Percentiles rank a stretch among this genome's conserved stretches.
These are phyloP conservation scores for Globisporangium solare DNA, from an alignment of 352 stramenopile genomes.

Conservation along the genomic window DNA sequence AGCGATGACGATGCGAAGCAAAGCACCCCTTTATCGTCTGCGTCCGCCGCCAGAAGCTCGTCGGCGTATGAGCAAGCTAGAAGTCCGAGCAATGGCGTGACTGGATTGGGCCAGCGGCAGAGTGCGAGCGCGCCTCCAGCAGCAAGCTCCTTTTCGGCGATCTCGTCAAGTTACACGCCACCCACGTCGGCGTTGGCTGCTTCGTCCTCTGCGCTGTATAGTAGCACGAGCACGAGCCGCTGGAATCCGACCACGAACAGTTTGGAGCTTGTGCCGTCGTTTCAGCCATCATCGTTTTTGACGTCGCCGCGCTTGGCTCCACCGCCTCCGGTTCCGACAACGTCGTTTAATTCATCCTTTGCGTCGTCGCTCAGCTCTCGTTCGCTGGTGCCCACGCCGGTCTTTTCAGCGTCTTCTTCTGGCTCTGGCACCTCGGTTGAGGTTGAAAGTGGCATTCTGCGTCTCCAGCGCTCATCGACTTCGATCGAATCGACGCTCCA, in stretches of 20 bases:
- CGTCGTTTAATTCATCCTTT: conserved; percentile 5
- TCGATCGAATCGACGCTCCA: conserved; percentile 71
- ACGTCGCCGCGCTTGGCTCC: not conserved
- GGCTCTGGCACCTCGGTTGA: conserved; percentile 19
- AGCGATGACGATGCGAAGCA: conserved; percentile 12
- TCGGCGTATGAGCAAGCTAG: conserved; percentile 4
- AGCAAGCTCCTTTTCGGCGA: not conserved
- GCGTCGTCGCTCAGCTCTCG: conserved; percentile 8
- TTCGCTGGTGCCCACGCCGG: conserved; percentile 19
- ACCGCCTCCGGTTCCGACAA: conserved; percentile 1
- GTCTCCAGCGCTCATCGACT: conserved; percentile 73
- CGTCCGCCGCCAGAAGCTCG: not conserved
- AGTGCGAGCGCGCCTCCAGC: conserved; percentile 7
- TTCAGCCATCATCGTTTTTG: conserved; percentile 7
- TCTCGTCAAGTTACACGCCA: conserved; percentile 20
- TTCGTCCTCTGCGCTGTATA: conserved; percentile 1
- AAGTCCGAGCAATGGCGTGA: conserved; percentile 2
- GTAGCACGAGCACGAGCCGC: conserved; percentile 4
- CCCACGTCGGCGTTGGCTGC: conserved; percentile 5
- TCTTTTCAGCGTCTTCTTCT: conserved; percentile 23
- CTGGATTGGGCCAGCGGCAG: conserved; percentile 7
- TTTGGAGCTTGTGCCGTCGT: conserved; percentile 8
- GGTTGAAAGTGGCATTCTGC: conserved; percentile 58
- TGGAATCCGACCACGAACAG: conserved; percentile 7
- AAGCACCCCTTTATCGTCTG: not conserved